Evolutionary conservation across 768 basidiomycete species (phyloP), one percentile per base, ranked within the genome.

Genomic region (Coprinellus micaceus): DNA sequence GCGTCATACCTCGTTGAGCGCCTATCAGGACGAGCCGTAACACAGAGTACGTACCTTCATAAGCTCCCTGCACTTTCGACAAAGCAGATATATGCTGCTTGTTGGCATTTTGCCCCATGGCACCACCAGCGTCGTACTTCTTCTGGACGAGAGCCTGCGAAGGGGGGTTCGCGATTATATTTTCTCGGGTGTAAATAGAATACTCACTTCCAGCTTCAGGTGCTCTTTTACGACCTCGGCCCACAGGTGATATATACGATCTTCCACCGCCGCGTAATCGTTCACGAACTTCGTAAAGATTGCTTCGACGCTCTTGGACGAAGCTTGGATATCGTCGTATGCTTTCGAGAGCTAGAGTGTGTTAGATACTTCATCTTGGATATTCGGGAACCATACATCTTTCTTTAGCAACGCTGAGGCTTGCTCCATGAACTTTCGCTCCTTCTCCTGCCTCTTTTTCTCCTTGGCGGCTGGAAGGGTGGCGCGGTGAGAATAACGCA

Each of bases 391-490:
- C 25, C 41, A 29, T 45, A 57, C 49, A 15, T 33, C 22, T 24
- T 52, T 52, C 30, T 57, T 36, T 2, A 51, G 41, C 48, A 25
- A 25, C 2, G 17, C 44, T 2, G 48, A 21, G 12, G 49, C 49
- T 10, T 50, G 49, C 5, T 57, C 49, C n/a, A 57, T 15, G 29
- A 57, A 57, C 21, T 24, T 26, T 52, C 43, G 24, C 13, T 57
- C 56, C 12, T 50, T 40, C 28, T 57, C 56, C 28, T 57, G 56
- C 19, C 30, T 2, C 24, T 57, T 57, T 48, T 57, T 57, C 33
- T 51, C 56, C 29, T 52, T 51, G 10, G 56, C 29, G 25, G 41
- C 56, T 57, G 6, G 7, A 33, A 17, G 10, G 4, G 22, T 29
- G 10, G 30, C 19, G 9, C 15, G 5, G 36, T 50, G 4, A 55